These are phyloP conservation scores for Filobasidium floriforme DNA, from an alignment of 768 basidiomycete genomes.

Conservation along the genomic window DNA sequence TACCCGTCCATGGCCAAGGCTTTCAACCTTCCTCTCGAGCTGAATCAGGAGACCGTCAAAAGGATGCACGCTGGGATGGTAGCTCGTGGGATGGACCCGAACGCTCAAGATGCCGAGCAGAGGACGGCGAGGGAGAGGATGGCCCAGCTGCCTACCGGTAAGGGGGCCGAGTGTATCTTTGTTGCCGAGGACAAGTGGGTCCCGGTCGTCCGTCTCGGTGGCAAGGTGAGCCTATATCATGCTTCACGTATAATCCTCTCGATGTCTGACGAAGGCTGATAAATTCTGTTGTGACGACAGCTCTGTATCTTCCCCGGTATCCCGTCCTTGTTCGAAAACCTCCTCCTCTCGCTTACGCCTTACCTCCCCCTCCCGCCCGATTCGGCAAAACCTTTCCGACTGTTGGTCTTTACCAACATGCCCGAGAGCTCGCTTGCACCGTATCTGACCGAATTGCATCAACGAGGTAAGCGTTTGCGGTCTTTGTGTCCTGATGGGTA, in stretches of 20 bases:
- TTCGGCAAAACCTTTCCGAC: constrained; percentile 63
- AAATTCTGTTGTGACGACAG: constrained; percentile 26
- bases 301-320: constrained; percentile 89
- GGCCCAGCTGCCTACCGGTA: constrained; percentile 71
- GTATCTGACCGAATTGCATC: constrained; percentile 69
- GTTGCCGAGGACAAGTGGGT: constrained; percentile 78
- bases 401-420: constrained; percentile 74
- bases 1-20: constrained; percentile 80
- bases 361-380: constrained; percentile 73
- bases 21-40: constrained; percentile 60
- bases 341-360: constrained; percentile 64
- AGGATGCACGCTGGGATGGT: constrained; percentile 63
- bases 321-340: constrained; percentile 70
- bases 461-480: constrained; percentile 44
- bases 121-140: constrained; percentile 69
- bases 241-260: neutral
- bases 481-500: no score
- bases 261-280: no score
- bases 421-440: constrained; percentile 83
- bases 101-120: constrained; percentile 69
- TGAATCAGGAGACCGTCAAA: constrained; percentile 68
- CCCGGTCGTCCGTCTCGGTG: constrained; percentile 77
- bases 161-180: constrained; percentile 65
- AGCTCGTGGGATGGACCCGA: constrained; percentile 45
- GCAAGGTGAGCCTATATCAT: constrained; percentile 50